Conservation (phyloP, 352 stramenopile species). For the Phytophthora melonis region DNA sequence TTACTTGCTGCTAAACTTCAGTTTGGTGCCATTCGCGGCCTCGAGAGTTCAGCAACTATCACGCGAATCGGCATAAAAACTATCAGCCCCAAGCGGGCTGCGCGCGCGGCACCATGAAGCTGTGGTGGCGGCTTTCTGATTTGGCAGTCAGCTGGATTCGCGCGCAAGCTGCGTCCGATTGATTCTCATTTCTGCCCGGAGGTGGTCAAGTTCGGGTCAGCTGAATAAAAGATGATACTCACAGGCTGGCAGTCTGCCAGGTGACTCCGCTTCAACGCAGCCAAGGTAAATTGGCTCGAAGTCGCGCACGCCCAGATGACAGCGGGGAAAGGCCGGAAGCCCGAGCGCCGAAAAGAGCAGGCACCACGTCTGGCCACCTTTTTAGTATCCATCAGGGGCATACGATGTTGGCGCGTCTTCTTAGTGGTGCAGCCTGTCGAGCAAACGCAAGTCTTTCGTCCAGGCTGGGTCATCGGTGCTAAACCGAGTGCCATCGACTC, state of each 20-base stretch:
- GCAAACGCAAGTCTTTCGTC: constrained; percentile 15
- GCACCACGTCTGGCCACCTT: constrained; percentile 25
- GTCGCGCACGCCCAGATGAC: constrained; percentile 9
- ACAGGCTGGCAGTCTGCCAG: constrained; percentile 15
- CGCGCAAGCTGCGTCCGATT: constrained; percentile 5
- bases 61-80: constrained; percentile 4
- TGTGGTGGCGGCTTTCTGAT: constrained; percentile 27
- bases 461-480: constrained; percentile 5
- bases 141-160: constrained; percentile 24
- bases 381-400: constrained; percentile 25
- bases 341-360: constrained; percentile 18
- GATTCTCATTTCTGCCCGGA: constrained; percentile 21
- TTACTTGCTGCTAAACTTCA: background rate
- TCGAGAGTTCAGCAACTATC: constrained; percentile 18
- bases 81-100: background rate
- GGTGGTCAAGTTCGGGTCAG: constrained; percentile 26
- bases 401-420: constrained; percentile 29
- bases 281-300: constrained; percentile 6
- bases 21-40: background rate
- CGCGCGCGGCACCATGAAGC: constrained; percentile 9
- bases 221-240: constrained; percentile 26
- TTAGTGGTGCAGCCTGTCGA: constrained; percentile 21
- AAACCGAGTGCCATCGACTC: constrained; percentile 1
- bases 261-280: constrained; percentile 9
- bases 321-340: constrained; percentile 25